Base-by-base conservation (phyloP, 2,329 filamentous ascomycete species). In the Moelleriella libera region DNA sequence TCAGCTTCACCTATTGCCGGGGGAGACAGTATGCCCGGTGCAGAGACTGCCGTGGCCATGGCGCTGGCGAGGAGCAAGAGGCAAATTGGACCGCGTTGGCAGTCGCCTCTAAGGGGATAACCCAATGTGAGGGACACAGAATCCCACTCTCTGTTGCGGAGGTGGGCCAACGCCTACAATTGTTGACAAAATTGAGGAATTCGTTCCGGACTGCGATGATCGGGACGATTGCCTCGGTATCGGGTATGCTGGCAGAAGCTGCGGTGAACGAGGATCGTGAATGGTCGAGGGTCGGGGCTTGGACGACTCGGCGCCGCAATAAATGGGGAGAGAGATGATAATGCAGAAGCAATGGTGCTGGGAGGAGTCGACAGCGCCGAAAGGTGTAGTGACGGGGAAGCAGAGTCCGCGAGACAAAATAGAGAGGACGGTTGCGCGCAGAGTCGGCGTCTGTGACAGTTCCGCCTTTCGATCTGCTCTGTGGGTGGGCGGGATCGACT, bases 11-110 rank as follows among this genome's bases (percentile, higher is more conserved):
- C 60, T 51, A 54, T 49, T 47, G 53, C 55, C 30, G 57, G 48
- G 32, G 74, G 70, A 51, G 72, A 69, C 56, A 71, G 68, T 54
- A 70, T 70, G 56, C 68, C 65, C 55, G 68, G 65, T 60, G 68
- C 65, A 55, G 73, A 66, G 57, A 69, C 69, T 59, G 71, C 70
- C 55, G 73, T 71, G 57, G 74, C 72, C 75, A 80, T 80, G 52
- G 49, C 52, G 51, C 21, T 37, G 2, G 32, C 8, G 21, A 31
- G 31, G 51, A 50, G 50, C 46, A 47, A 47, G 48, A 47, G 51
- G 49, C 49, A 48, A 52, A 46, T 49, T 52, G 45, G 52, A 49
- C 45, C 37, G 47, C 47, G 49, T 43, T 45, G 41, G 39, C 30
- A 40, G 46, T 14, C 29, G 40, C n/a, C 30, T 29, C 11, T 30